Evolutionary conservation across 805 yeast genomes (phyloP).

Genomic region (Zygosaccharomyces rouxii): DNA sequence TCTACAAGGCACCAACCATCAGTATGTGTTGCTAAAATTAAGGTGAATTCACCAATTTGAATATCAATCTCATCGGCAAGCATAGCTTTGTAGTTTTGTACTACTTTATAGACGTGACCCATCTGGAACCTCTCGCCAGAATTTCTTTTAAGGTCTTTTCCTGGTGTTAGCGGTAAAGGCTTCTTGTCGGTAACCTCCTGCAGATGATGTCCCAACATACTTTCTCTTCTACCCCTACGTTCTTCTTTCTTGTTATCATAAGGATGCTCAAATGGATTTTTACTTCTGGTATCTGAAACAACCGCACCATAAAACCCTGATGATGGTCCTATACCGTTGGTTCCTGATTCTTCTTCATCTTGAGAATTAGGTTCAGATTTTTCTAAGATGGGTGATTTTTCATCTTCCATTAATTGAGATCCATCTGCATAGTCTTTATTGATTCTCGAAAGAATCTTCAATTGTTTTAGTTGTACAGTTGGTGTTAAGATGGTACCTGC

Average conservation of each 20-base stretch:
- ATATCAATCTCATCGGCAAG: conserved; percentile 38
- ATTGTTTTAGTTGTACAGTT: conserved; percentile 26
- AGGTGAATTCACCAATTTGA: conserved; percentile 32
- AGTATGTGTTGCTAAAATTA: conserved; percentile 38
- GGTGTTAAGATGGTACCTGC: conserved; percentile 21
- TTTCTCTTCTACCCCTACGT: conserved; percentile 9
- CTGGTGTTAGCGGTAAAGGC: conserved; percentile 26
- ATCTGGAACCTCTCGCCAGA: conserved; percentile 1
- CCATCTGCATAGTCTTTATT: conserved; percentile 15
- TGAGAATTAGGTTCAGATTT: neutral
- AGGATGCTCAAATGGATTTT: conserved; percentile 4
- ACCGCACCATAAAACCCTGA: conserved; percentile 18
- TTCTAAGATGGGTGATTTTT: conserved; percentile 26
- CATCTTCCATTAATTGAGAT: conserved; percentile 14
- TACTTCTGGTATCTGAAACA: conserved; percentile 5
- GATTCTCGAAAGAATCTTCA: conserved; percentile 25
- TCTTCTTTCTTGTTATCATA: conserved; percentile 3
- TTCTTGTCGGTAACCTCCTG: conserved; percentile 17
- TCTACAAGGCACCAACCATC: conserved; percentile 45
- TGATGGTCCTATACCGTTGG: neutral
- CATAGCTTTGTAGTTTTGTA: conserved; percentile 28
- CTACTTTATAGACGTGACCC: conserved; percentile 21
- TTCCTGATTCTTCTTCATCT: neutral
- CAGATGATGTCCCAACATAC: conserved; percentile 15
- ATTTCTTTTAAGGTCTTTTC: neutral